Base-by-base conservation (phyloP, 805 yeast species). In the Millerago galiae region DNA sequence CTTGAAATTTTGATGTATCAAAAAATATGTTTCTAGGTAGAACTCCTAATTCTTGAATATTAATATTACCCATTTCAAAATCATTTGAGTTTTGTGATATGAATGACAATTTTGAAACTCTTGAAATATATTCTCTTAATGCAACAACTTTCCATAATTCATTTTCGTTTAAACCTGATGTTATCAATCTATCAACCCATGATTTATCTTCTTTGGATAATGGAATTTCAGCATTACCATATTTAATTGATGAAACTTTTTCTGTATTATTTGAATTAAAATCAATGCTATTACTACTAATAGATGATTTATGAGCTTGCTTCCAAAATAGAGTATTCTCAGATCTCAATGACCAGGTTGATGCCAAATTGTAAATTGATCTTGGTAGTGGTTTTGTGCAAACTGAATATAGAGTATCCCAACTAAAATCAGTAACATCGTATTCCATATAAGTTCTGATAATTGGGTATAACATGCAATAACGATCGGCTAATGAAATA, bases 121-220 rank as follows among this genome's bases (percentile, higher is more conserved):
- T 75, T 45, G 64, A 70, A 8, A 90, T 72, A 51, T 87, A 84
- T 25, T 81, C 81, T 43, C 90, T 70, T 43, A 88, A 60, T 3
- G 76, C 76, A 13, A 81, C 80, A 11, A 91, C 63, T 59, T 90
- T 91, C 97, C 97, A 91, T 21, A 86, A 52, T 35, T 88, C 95
- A 8, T 67, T 69, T 9, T 79, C 87, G 8, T 68, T 69, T 40
- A 91, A 62, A 0, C 97, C 98, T n/a, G 86, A 70, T 2, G 81
- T 70, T 37, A 76, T 72, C 34, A 91, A 65, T 48, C 81, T 78
- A 30, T 75, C 75, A n/a, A 88, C 66, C 89, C 95, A 83, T 27
- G 71, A 70, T 43, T 73, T 70, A 59, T 86, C 95, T 44, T 77
- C 83, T 3, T 72, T 70, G 0, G 87, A 79, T 21, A 83, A 47